Conservation (phyloP, 805 yeast species). For the Wickerhamomyces tratensis region DNA sequence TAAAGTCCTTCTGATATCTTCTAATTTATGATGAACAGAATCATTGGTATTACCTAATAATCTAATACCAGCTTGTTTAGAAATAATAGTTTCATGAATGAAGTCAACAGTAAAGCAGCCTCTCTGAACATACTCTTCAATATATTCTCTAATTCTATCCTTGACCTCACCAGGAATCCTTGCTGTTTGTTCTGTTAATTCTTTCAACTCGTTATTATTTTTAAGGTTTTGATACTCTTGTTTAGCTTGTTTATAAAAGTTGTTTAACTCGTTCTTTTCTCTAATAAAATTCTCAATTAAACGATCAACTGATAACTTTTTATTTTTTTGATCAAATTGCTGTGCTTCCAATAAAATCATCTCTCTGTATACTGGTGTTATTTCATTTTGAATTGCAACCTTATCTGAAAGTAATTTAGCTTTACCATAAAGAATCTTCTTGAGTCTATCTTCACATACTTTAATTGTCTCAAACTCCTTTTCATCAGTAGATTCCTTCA, state of each 20-base stretch:
- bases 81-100: conserved; percentile 30
- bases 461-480: conserved; percentile 26
- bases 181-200: conserved; percentile 20
- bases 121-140: conserved; percentile 25
- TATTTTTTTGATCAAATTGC: conserved; percentile 30
- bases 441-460: conserved; percentile 22
- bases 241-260: conserved; percentile 20
- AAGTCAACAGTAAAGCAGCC: conserved; percentile 27
- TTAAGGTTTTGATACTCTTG: conserved; percentile 14
- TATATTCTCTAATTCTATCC: conserved; percentile 28
- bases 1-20: conserved; percentile 17
- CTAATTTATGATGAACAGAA: conserved; percentile 25
- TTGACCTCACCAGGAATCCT: conserved; percentile 30
- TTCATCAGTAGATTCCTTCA: conserved; percentile 24
- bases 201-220: conserved; percentile 15
- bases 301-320: conserved; percentile 20
- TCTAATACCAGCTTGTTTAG: conserved; percentile 36
- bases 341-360: conserved; percentile 18
- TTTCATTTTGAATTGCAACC: conserved; percentile 11
- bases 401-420: conserved; percentile 14
- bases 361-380: conserved; percentile 18
- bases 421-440: conserved; percentile 12
- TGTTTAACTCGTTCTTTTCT: conserved; percentile 17
- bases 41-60: conserved; percentile 26
- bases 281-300: conserved; percentile 21